A percentile compares a stretch with the other conserved stretches of the same genome.
Conservation (phyloP, 1,284 basidiomycete species). For the Xerocomus minutiporus region DNA sequence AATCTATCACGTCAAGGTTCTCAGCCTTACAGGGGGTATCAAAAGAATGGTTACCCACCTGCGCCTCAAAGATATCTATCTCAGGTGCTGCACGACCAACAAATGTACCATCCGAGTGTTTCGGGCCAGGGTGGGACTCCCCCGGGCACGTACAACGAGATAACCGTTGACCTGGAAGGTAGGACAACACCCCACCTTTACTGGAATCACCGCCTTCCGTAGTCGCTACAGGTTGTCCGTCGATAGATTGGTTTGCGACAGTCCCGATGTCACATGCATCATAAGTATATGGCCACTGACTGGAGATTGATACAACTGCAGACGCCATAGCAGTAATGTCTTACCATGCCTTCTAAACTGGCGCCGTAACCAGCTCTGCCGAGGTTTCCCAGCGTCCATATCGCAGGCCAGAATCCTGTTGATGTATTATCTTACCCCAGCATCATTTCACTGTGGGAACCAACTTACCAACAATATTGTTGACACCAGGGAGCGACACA, state of each 20-base stretch:
- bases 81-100: constrained; percentile 52
- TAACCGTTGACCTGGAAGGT: constrained; percentile 47
- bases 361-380: constrained; percentile 54
- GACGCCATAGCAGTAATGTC: constrained; percentile 1
- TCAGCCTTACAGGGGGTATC: constrained; percentile 1
- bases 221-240: constrained; percentile 38
- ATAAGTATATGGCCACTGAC: constrained; percentile 46
- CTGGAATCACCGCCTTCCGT: constrained; percentile 36
- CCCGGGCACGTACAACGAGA: constrained; percentile 58
- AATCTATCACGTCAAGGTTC: constrained; percentile 31
- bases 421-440: constrained; percentile 1
- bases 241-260: constrained; percentile 46
- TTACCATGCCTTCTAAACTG: constrained; percentile 37
- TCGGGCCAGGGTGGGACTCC: constrained; percentile 58
- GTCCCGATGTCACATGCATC: constrained; percentile 56
- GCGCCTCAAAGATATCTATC: constrained; percentile 49
- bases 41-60: constrained; percentile 18
- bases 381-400: constrained; percentile 66
- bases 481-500: constrained; percentile 64
- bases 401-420: constrained; percentile 52
- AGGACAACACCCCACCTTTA: constrained; percentile 37
- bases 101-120: constrained; percentile 48
- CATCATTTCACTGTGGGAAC: neutral
- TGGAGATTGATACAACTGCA: constrained; percentile 7
- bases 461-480: constrained; percentile 46